Base-by-base conservation (phyloP, 768 basidiomycete genomes). In the Suillus placidus region DNA sequence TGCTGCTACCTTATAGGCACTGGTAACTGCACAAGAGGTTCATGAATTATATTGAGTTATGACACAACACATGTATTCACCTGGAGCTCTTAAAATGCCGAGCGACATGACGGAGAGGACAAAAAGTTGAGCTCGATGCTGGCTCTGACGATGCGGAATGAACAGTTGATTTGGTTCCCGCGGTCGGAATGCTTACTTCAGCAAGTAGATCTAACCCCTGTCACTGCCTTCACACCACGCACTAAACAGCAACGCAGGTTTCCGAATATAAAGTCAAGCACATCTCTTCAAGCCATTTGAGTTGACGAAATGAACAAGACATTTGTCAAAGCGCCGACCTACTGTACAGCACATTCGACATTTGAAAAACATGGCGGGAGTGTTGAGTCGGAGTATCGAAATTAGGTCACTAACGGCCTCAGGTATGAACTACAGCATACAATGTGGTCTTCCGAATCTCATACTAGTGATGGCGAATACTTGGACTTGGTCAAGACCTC, bases 51-150 rank as follows among this genome's bases (percentile, higher is more conserved):
- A 40, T 6, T 30, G 2, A 18, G 18, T 4, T 42, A 47, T 7
- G 16, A 26, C 1, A 47, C 1, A 30, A 35, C 3, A 43, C 20
- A 43, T 37, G 9, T 42, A 66, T 72, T 61, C 42, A 83, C 82
- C 73, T 67, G 78, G 72, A 62, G 74, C 69, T 67, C 74, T 78
- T 49, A 83, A 72, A 8, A 74, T 65, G 69, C 73, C 71, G 71
- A 87, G 80, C 71, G 86, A 84, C 87, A 88, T 87, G 74, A 70
- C 73, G 69, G 74, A 20, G 18, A 30, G 38, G 58, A 42, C 0
- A 38, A 42, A 60, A 60, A 42, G 56, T 38, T 40, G 38, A 30
- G 58, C 40, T 60, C 58, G 3, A 60, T n/a, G 58, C 6, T 42
- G 40, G 30, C 40, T 26, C 40, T 12, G 58, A 60, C 23, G 57